Conservation (phyloP, 768 basidiomycete genomes). For the Tricholoma flavovirens region DNA sequence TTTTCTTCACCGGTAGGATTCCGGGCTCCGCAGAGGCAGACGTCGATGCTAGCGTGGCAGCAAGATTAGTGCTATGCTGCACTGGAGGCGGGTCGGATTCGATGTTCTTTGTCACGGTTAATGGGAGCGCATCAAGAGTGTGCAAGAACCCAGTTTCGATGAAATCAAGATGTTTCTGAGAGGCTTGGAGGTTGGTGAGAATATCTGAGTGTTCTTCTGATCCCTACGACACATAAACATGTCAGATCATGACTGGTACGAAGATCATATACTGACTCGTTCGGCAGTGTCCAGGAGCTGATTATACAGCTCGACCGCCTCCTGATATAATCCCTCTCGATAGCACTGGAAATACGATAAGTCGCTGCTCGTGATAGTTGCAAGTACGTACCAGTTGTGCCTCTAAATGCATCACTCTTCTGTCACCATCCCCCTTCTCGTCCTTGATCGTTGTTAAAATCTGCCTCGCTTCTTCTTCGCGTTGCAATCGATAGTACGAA, state of each 20-base stretch:
- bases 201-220: conserved; percentile 88
- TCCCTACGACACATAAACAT: conserved; percentile 38
- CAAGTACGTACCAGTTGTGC: conserved; percentile 71
- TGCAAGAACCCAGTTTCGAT: conserved; percentile 63
- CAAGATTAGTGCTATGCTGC: conserved; percentile 28
- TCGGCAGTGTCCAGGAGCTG: conserved; percentile 75
- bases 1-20: conserved; percentile 36
- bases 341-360: conserved; percentile 48
- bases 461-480: conserved; percentile 58
- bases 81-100: conserved; percentile 60
- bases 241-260: neutral
- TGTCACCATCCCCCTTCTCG: conserved; percentile 39
- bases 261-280: conserved; percentile 45
- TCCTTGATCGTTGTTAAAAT: conserved; percentile 46
- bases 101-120: conserved; percentile 43
- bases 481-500: conserved; percentile 78
- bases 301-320: conserved; percentile 73
- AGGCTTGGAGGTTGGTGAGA: conserved; percentile 76
- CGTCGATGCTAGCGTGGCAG: conserved; percentile 26
- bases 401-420: conserved; percentile 73
- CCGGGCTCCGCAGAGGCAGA: conserved; percentile 22
- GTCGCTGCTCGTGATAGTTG: conserved; percentile 4
- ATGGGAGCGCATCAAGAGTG: conserved; percentile 55
- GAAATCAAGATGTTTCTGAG: conserved; percentile 82
- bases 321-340: conserved; percentile 68